Conservation (phyloP, 768 basidiomycete genomes). For the Termitomyces sp. region DNA sequence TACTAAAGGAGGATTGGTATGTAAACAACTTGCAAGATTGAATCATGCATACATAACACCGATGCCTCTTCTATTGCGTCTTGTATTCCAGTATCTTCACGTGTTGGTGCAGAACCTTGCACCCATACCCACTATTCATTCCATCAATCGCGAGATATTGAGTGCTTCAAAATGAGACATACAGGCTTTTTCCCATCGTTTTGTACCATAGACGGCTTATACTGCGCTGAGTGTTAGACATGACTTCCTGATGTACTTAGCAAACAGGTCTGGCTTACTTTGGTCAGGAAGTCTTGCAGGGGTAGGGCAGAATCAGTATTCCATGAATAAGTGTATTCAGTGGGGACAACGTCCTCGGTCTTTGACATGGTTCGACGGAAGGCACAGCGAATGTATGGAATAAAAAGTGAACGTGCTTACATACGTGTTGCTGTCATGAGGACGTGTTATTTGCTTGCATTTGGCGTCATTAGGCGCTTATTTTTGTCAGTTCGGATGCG, state of each 20-base stretch:
- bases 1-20: slow-evolving; percentile 36
- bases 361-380: slow-evolving; percentile 14
- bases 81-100: slow-evolving; percentile 20
- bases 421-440: not conserved
- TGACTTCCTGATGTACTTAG: not conserved
- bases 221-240: slow-evolving; percentile 36
- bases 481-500: too few relatives aligned
- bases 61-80: slow-evolving; percentile 48
- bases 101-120: slow-evolving; percentile 23
- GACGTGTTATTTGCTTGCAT: slow-evolving; percentile 13
- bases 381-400: not conserved
- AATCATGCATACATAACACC: slow-evolving; percentile 35
- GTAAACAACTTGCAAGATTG: not conserved
- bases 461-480: not conserved
- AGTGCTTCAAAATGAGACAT: slow-evolving; percentile 20
- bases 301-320: slow-evolving; percentile 36
- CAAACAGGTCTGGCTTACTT: slow-evolving; percentile 35
- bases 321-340: slow-evolving; percentile 55
- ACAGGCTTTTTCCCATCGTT: slow-evolving; percentile 78
- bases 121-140: slow-evolving; percentile 68
- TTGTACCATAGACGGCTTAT: slow-evolving; percentile 75
- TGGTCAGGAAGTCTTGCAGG: slow-evolving; percentile 53
- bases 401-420: too few relatives aligned
- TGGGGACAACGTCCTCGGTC: slow-evolving; percentile 41
- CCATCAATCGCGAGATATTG: not conserved